A percentile compares a stretch with the other conserved stretches of the same genome.
These are phyloP conservation scores for Dioscorea alata DNA, from an alignment of 106 monocot genomes.

Conservation along the genomic window DNA sequence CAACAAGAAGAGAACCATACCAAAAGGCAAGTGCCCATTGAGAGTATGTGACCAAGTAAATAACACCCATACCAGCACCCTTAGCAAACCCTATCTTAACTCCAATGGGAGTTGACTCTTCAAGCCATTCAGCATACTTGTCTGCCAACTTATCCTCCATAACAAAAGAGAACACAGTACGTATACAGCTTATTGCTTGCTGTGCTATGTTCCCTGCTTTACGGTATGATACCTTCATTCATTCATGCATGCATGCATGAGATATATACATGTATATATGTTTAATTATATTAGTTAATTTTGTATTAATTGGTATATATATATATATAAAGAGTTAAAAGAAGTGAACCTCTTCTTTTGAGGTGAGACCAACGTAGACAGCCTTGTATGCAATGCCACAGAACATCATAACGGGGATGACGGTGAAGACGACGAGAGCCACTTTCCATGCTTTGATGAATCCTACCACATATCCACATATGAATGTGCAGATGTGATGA, in stretches of 20 bases:
- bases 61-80: slow-evolving; percentile 36
- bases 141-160: slow-evolving; percentile 38
- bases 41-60: slow-evolving; percentile 33
- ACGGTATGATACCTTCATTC: slow-evolving; percentile 23
- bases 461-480: slow-evolving; percentile 31
- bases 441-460: slow-evolving; percentile 43
- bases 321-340: background rate
- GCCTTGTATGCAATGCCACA: slow-evolving; percentile 41
- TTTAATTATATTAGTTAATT: too few species aligned
- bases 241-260: too few species aligned
- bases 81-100: slow-evolving; percentile 39
- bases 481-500: slow-evolving; percentile 42
- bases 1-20: slow-evolving; percentile 34
- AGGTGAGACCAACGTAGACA: slow-evolving; percentile 32
- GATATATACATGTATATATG: too few species aligned
- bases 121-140: slow-evolving; percentile 18
- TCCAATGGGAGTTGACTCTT: slow-evolving; percentile 25
- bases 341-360: slow-evolving; percentile 30
- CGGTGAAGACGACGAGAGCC: slow-evolving; percentile 31
- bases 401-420: slow-evolving; percentile 36
- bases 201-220: slow-evolving; percentile 34
- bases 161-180: slow-evolving; percentile 40
- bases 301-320: too few species aligned
- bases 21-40: slow-evolving; percentile 45
- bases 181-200: slow-evolving; percentile 40